Base-by-base conservation (phyloP, 768 basidiomycete genomes). In the Omphalotus guepiniiformis region DNA sequence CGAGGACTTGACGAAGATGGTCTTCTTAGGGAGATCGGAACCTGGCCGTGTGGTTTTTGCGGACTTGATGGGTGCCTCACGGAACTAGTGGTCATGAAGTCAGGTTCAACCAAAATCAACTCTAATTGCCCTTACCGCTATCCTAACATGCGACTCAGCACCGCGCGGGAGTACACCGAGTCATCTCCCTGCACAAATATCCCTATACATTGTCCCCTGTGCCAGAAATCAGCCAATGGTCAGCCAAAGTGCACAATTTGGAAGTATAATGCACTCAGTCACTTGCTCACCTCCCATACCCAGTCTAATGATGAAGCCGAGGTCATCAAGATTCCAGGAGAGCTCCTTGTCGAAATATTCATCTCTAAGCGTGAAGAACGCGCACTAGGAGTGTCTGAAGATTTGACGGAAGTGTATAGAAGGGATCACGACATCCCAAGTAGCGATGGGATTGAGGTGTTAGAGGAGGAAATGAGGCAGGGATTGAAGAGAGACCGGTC, bases 121-220 rank as follows among this genome's bases (percentile, higher is more conserved):
- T n/a, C n/a, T n/a, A n/a, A n/a, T 44, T 53, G 53, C 18, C 9
- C 38, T 19, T 53, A 53, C 29, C 44, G 47, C 28, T 53, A 53
- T 30, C 25, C 34, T 13, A 38, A 38, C 26, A 53, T 53, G 53
- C 16, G 22, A 8, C 50, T 50, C 19, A 42, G n/a, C 34, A 32
- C 25, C 32, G 42, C 53, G 11, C 18, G 28, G 27, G 42, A 29
- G 18, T 50, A 15, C 36, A 48, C 28, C 26, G 6, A 22, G 2
- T 23, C 39, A 11, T 6, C 47, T n/a, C 39, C 32, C 30, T 53
- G 47, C 29, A 53, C 51, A 34, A 53, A 53, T 49, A 43, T 43
- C 18, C 51, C 51, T 6, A 36, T 49, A 8, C 48, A 39, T 19
- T 53, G 51, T 26, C 6, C 35, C n/a, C 37, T 52, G 1, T 52